A percentile compares a stretch with the other conserved stretches of the same genome.
Conservation (phyloP, 2,329 filamentous ascomycete genomes). For the Trichophyton verrucosum region DNA sequence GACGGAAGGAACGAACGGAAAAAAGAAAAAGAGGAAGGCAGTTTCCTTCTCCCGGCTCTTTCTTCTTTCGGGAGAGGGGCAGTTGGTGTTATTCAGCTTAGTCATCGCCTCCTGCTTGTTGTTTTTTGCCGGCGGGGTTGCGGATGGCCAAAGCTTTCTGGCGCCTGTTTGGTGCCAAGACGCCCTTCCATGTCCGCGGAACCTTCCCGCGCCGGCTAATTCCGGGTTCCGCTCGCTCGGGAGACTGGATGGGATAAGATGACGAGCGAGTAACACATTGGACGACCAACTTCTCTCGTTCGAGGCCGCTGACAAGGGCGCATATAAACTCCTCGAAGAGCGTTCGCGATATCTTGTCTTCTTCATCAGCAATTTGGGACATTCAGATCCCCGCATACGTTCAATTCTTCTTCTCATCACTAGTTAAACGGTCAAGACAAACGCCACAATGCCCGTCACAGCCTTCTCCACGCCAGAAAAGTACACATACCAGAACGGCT, state of each 20-base stretch:
- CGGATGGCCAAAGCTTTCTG: not conserved
- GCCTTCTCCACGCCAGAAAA: conserved; percentile 51
- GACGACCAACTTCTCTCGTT: no score
- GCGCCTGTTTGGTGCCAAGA: not conserved
- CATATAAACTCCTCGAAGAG: not conserved
- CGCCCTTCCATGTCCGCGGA: conserved; percentile 2
- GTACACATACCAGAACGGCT: conserved; percentile 69
- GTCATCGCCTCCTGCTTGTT: not conserved
- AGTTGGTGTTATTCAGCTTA: not conserved
- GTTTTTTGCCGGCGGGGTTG: not conserved
- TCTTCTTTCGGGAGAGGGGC: not conserved
- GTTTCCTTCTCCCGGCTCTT: not conserved
- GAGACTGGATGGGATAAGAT: not conserved
- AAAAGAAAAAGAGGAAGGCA: not conserved
- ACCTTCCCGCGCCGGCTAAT: conserved; percentile 10
- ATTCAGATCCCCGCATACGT: not conserved
- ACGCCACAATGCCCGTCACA: conserved; percentile 48
- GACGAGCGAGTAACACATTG: not conserved
- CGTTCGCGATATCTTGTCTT: not conserved
- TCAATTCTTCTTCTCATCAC: not conserved
- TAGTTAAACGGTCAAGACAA: not conserved
- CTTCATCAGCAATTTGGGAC: not conserved
- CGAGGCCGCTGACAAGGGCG: no score
- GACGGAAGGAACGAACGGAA: not conserved
- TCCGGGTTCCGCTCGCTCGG: not conserved